Evolutionary conservation across 768 basidiomycete genomes (phyloP), one percentile per base, ranked within the genome.

Genomic region (Naganishia antarctica): DNA sequence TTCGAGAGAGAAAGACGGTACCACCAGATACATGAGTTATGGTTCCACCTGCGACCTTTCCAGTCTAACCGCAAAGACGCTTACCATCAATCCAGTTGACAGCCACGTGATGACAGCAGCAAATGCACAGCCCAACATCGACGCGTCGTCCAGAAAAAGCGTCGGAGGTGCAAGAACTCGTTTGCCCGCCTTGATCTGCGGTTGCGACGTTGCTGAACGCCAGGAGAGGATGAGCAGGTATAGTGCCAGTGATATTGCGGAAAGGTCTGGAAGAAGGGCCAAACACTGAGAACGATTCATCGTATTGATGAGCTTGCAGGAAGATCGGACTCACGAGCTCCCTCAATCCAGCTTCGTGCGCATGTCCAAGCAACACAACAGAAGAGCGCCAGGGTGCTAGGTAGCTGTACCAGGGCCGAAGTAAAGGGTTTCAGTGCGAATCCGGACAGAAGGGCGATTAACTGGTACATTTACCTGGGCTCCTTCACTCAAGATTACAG

Each of bases 191-290:
- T 57, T 57, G 18, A 4, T 37, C 23, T 21, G 53, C 16, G 53
- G 53, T 16, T 57, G 53, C 23, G 53, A 57, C n/a, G 53, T 57
- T 5, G 37, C 53, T n/a, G 53, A 57, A 18, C 53, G 53, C 53
- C 53, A 57, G n/a, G 34, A 57, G 23, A 57, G 6, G 21, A 57
- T 57, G 34, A 57, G 6, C 18, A 57, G 37, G 23, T 57, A 57
- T 34, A 57, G 32, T 9, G 21, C 5, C 8, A 57, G 53, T 4
- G 53, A 40, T 40, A 40, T 40, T 25, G 53, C 34, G 13, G 53
- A 57, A 11, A 57, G 1, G n/a, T 57, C 31, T 9, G 31, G 16
- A 26, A 51, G 29, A 11, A 18, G 13, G 31, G 21, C 32, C 13
- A n/a, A 37, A 15, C 34, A n/a, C n/a, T n/a, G n/a, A n/a, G n/a